Evolutionary conservation across 2,329 filamentous ascomycete species (phyloP).

Genomic region (Bertia moriformis): DNA sequence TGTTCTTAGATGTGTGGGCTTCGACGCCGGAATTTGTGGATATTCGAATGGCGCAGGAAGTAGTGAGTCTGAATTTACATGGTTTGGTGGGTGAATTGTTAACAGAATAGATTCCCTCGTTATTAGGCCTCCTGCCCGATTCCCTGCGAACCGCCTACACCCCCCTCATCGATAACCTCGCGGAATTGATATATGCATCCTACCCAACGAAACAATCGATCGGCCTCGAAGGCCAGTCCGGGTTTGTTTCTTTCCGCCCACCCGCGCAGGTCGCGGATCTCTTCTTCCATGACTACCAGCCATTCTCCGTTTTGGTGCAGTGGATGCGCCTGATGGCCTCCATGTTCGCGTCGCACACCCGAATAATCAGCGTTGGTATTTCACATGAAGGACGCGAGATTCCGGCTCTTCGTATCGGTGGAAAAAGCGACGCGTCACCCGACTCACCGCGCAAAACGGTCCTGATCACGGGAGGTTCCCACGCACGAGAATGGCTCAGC

Average conservation of each 20-base stretch:
- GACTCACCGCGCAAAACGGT: conserved; percentile 25
- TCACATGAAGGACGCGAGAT: conserved; percentile 53
- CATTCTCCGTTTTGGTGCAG: conserved; percentile 45
- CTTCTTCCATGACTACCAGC: conserved; percentile 55
- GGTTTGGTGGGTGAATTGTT: neutral
- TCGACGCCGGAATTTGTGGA: conserved; percentile 48
- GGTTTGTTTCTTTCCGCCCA: conserved; percentile 10
- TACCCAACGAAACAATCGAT: conserved; percentile 25
- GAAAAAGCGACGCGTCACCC: conserved; percentile 26
- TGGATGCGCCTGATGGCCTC: conserved; percentile 53
- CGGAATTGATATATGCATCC: conserved; percentile 45
- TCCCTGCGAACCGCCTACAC: conserved; percentile 44
- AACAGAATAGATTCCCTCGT: conserved; percentile 31
- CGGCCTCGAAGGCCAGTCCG: neutral
- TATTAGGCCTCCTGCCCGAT: conserved; percentile 44
- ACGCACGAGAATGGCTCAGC: conserved; percentile 46
- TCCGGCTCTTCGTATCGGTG: conserved; percentile 42
- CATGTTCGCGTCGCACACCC: conserved; percentile 45
- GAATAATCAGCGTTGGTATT: conserved; percentile 39
- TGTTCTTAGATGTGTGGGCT: conserved; percentile 54
- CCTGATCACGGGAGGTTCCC: conserved; percentile 13
- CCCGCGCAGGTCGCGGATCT: conserved; percentile 24
- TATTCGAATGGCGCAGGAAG: conserved; percentile 43
- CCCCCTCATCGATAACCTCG: conserved; percentile 45
- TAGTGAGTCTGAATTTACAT: conserved; percentile 23